Evolutionary conservation across 768 basidiomycete species (phyloP).

Genomic region (Kwoniella sp.): DNA sequence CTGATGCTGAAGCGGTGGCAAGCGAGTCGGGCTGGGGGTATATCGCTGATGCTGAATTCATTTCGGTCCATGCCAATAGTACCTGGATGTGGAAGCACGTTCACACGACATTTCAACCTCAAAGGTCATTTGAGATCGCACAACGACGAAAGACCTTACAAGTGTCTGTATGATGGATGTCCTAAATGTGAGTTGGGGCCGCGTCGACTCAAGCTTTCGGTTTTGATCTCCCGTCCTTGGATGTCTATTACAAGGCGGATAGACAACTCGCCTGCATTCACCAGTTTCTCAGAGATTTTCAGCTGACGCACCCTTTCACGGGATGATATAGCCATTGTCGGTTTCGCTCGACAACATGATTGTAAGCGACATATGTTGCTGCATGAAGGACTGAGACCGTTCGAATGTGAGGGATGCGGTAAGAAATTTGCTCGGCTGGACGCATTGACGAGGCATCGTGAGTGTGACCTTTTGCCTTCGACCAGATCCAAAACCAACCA

Average conservation of each 20-base stretch:
- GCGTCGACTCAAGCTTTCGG: no score
- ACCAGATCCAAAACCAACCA: no score
- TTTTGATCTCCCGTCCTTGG: no score
- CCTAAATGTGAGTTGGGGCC: constrained; percentile 67
- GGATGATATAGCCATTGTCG: constrained; percentile 57
- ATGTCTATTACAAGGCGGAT: no score
- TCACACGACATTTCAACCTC: constrained; percentile 88
- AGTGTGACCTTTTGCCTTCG: constrained; percentile 58
- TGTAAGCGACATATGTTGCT: constrained; percentile 95
- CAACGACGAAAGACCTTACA: constrained; percentile 91
- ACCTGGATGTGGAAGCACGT: constrained; percentile 84
- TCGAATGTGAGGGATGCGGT: constrained; percentile 86
- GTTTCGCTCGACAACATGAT: constrained; percentile 91
- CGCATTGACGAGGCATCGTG: constrained; percentile 88
- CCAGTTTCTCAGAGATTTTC: no score
- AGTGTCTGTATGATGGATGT: constrained; percentile 92
- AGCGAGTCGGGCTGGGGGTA: no score
- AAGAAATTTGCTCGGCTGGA: constrained; percentile 95
- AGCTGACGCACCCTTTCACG: no score
- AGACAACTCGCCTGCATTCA: no score
- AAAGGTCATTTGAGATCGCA: constrained; percentile 96
- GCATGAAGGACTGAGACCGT: constrained; percentile 88
- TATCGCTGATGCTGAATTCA: no score
- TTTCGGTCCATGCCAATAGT: no score
- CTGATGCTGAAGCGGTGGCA: constrained; percentile 7